Conservation (phyloP, 805 yeast species). For the Yarrowia sp. region DNA sequence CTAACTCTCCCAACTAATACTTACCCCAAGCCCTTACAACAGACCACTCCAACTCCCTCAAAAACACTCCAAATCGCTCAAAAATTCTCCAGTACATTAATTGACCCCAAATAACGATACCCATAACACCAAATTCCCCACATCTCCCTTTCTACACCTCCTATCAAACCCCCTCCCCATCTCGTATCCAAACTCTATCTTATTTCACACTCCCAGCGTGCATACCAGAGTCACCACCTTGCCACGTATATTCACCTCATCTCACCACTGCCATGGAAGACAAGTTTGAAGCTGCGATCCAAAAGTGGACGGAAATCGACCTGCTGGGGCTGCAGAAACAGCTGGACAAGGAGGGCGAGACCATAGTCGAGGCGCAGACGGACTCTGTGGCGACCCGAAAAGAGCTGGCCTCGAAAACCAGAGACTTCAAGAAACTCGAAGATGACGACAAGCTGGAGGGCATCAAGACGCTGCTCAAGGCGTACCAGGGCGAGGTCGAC, state of each 20-base stretch:
- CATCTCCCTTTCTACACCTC: too few relatives aligned
- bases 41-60: too few relatives aligned
- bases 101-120: too few relatives aligned
- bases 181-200: slow-evolving; percentile 4
- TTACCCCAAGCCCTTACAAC: too few relatives aligned
- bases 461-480: slow-evolving; percentile 68
- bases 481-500: slow-evolving; percentile 90
- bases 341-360: slow-evolving; percentile 76
- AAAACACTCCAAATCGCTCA: neutral
- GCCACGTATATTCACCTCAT: slow-evolving; percentile 6
- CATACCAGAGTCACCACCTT: slow-evolving; percentile 4
- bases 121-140: too few relatives aligned
- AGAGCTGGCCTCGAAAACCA: slow-evolving; percentile 82
- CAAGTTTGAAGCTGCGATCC: slow-evolving; percentile 63
- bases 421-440: slow-evolving; percentile 75
- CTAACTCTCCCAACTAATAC: neutral
- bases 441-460: slow-evolving; percentile 67
- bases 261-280: slow-evolving; percentile 17
- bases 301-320: slow-evolving; percentile 77
- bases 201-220: neutral
- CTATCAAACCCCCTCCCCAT: neutral
- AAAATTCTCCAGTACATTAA: neutral
- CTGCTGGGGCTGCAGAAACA: slow-evolving; percentile 71
- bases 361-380: slow-evolving; percentile 73
- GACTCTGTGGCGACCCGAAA: slow-evolving; percentile 73